A percentile compares a stretch with the other conserved stretches of the same genome.
phyloP scores from a whole-genome alignment of 2,329 filamentous ascomycete genomes.

The Talaromyces sp. region DNA sequence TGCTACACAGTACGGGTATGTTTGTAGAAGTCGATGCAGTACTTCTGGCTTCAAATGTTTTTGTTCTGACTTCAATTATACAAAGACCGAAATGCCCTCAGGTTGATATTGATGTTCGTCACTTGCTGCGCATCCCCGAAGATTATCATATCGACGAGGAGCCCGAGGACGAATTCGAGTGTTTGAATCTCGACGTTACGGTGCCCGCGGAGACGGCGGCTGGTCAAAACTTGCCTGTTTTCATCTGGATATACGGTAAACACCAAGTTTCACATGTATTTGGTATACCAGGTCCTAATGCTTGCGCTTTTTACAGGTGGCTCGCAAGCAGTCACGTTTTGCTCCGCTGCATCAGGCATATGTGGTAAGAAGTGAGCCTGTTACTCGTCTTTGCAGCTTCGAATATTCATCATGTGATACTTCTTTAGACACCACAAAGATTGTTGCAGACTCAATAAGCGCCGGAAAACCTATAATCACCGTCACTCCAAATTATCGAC shows the following conservation, averaged over 20 bases:
- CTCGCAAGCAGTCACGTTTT: conserved; percentile 43
- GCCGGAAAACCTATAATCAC: conserved; percentile 35
- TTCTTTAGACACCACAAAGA: conserved; percentile 25
- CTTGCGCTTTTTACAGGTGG: conserved; percentile 23
- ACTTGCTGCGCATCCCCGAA: conserved; percentile 40
- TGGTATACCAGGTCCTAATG: not conserved
- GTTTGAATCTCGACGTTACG: conserved; percentile 40
- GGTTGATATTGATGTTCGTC: conserved; percentile 35
- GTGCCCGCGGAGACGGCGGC: conserved; percentile 16
- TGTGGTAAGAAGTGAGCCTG: conserved; percentile 29
- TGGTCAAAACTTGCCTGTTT: conserved; percentile 28
- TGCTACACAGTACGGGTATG: conserved; percentile 29
- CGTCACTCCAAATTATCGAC: conserved; percentile 40
- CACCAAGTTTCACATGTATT: not conserved
- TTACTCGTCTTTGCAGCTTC: not conserved
- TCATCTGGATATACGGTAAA: conserved; percentile 44
- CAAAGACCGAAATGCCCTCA: conserved; percentile 41
- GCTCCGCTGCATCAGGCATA: conserved; percentile 36
- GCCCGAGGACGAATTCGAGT: conserved; percentile 39
- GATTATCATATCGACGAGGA: conserved; percentile 24
- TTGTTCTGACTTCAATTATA: not conserved
- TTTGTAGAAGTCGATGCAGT: not conserved
- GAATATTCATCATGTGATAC: not conserved
- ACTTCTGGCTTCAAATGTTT: not conserved
- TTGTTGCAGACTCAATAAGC: conserved; percentile 33